Percentiles rank a stretch among this genome's conserved stretches.
Conservation (phyloP, 2,329 filamentous ascomycete genomes). For the Aureobasidium sp. region DNA sequence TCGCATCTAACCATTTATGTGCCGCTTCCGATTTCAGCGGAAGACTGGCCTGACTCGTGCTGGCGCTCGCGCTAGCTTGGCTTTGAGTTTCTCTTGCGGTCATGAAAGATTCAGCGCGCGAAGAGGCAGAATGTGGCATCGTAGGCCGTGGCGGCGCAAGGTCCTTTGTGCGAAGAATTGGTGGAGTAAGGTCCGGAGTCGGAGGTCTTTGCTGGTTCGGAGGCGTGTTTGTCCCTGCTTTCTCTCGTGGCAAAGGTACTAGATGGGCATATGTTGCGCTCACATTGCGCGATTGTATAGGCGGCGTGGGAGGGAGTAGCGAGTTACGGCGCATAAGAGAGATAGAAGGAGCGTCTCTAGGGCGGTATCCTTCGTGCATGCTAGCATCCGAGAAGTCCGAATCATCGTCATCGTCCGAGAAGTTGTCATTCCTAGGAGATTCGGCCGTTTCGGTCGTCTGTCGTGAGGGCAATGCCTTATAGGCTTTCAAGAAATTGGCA, state of each 20-base stretch:
- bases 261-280: conserved; percentile 26
- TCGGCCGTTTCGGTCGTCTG: conserved; percentile 1
- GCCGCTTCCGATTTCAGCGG: not conserved
- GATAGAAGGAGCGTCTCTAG: not conserved
- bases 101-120: conserved; percentile 41
- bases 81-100: conserved; percentile 38
- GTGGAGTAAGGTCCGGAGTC: conserved; percentile 32
- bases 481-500: conserved; percentile 8
- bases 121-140: conserved; percentile 28
- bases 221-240: conserved; percentile 36
- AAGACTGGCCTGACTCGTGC: conserved; percentile 20
- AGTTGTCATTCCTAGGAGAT: not conserved
- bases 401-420: conserved; percentile 9
- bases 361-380: conserved; percentile 15
- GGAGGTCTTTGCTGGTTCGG: conserved; percentile 32
- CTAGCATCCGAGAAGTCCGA: not conserved
- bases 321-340: conserved; percentile 22
- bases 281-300: conserved; percentile 30
- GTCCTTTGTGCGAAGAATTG: conserved; percentile 20
- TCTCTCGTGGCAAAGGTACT: conserved; percentile 30
- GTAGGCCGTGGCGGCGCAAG: conserved; percentile 20
- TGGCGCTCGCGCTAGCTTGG: conserved; percentile 29
- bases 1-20: conserved; percentile 11
- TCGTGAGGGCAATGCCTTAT: conserved; percentile 10
- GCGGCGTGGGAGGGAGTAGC: conserved; percentile 41